Conservation (phyloP, 2,329 filamentous ascomycete genomes). For the Calonectria pseudoturangicola region DNA sequence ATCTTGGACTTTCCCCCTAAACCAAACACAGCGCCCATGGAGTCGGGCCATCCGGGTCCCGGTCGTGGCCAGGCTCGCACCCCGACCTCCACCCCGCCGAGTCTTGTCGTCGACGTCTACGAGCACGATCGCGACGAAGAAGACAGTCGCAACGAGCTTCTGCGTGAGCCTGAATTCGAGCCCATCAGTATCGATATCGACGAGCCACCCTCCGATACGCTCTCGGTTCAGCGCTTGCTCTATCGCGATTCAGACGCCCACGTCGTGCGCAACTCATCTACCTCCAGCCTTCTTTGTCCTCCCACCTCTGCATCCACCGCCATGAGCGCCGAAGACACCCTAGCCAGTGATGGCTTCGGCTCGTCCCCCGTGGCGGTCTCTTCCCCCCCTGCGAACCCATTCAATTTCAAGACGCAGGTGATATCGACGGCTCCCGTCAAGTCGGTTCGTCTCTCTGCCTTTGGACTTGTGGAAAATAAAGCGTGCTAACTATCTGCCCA, state of each 20-base stretch:
- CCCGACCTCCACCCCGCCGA: constrained; percentile 51
- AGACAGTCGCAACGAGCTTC: constrained; percentile 30
- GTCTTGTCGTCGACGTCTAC: constrained; percentile 50
- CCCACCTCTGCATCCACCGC: constrained; percentile 43
- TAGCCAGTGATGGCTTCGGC: constrained; percentile 36
- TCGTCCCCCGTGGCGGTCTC: constrained; percentile 28
- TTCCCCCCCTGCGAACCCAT: constrained; percentile 77
- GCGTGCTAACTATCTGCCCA: constrained; percentile 34
- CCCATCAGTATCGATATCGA: constrained; percentile 40
- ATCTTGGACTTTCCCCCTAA: constrained; percentile 34
- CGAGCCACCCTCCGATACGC: constrained; percentile 27
- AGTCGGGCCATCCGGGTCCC: constrained; percentile 46
- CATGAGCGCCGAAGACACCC: constrained; percentile 46
- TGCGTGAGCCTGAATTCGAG: constrained; percentile 19
- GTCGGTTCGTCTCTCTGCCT: constrained; percentile 73
- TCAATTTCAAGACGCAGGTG: constrained; percentile 94
- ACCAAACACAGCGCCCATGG: constrained; percentile 38
- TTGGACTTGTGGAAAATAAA: neutral
- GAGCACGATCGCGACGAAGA: constrained; percentile 46
- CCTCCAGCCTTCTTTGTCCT: constrained; percentile 48
- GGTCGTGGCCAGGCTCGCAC: constrained; percentile 45
- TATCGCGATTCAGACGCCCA: constrained; percentile 43
- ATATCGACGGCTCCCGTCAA: constrained; percentile 86
- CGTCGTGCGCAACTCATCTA: constrained; percentile 43
- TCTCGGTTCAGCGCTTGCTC: constrained; percentile 40